Conservation (phyloP, 2,329 filamentous ascomycete genomes). For the Talaromyces amestolkiae region DNA sequence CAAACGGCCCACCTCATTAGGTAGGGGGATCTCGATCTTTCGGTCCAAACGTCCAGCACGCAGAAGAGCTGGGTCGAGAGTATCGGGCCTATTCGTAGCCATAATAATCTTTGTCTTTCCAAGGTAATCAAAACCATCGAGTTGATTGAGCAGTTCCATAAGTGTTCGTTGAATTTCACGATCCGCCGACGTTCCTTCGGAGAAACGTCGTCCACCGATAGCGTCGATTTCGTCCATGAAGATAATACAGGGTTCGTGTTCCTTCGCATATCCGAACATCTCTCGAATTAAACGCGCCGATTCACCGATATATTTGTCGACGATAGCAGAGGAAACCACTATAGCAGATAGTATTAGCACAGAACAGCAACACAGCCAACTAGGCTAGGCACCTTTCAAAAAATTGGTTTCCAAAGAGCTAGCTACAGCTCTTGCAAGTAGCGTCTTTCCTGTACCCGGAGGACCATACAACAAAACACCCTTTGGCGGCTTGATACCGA, state of each 20-base stretch:
- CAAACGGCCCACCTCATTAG: constrained; percentile 91
- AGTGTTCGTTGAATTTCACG: constrained; percentile 96
- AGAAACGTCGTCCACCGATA: constrained; percentile 94
- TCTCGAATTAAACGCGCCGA: constrained; percentile 95
- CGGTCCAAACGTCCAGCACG: constrained; percentile 75
- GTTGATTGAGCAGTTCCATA: constrained; percentile 97
- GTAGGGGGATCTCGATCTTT: constrained; percentile 96
- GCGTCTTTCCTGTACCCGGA: constrained; percentile 93
- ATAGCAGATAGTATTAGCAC: constrained; percentile 14
- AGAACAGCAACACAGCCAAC: constrained; percentile 13
- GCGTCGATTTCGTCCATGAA: constrained; percentile 99
- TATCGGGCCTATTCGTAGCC: constrained; percentile 97
- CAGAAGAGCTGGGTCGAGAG: constrained; percentile 83
- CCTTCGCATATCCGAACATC: constrained; percentile 99
- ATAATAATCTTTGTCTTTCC: constrained; percentile 99
- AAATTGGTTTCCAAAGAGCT: constrained; percentile 98
- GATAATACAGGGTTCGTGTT: constrained; percentile 99
- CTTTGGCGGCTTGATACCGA: constrained; percentile 98
- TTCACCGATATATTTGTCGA: constrained; percentile 99
- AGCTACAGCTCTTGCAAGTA: constrained; percentile 89
- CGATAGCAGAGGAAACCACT: constrained; percentile 98
- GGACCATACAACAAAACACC: constrained; percentile 94
- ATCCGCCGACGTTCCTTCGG: constrained; percentile 94
- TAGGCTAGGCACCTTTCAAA: constrained; percentile 70
- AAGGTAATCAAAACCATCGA: constrained; percentile 98